Percentiles rank a stretch among this genome's conserved stretches.
Evolutionary conservation across 192 early-diverging fungal genomes (phyloP).

Genomic region (Backusella luteola): DNA sequence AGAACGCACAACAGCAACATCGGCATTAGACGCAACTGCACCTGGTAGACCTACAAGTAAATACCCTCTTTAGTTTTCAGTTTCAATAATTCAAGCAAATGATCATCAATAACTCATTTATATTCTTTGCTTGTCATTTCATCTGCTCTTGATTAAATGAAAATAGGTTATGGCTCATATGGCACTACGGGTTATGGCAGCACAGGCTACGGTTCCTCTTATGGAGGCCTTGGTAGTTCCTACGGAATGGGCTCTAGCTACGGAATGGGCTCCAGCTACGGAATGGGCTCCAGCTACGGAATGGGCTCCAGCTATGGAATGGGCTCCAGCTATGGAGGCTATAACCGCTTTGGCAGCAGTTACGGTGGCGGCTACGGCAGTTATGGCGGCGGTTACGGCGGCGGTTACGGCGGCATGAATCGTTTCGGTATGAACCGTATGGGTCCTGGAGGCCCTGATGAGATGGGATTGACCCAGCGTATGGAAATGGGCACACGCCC

Average conservation of each 20-base stretch:
- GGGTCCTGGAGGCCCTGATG: conserved; percentile 53
- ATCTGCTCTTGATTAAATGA: background rate
- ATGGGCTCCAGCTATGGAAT: conserved; percentile 54
- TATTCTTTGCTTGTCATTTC: background rate
- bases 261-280: conserved; percentile 45
- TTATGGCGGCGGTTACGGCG: conserved; percentile 35
- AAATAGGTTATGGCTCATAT: conserved; percentile 27
- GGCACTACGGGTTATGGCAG: conserved; percentile 38
- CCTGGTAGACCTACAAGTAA: conserved; percentile 16
- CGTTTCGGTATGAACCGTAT: conserved; percentile 36
- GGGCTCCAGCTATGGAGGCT: conserved; percentile 31
- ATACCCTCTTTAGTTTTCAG: background rate
- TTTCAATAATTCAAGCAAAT: background rate
- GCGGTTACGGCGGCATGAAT: conserved; percentile 39
- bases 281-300: conserved; percentile 13
- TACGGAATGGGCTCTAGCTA: conserved; percentile 19
- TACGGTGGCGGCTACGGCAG: conserved; percentile 39
- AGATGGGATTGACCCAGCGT: conserved; percentile 71
- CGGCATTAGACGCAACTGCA: conserved; percentile 6
- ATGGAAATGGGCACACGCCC: conserved; percentile 90
- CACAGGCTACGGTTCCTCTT: conserved; percentile 19
- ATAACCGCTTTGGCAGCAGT: conserved; percentile 31
- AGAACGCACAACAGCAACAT: conserved; percentile 23
- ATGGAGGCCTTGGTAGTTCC: conserved; percentile 42
- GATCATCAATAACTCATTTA: background rate